phyloP scores from a whole-genome alignment of 1,284 basidiomycete genomes.

The Sanghuangporus weigelae region DNA sequence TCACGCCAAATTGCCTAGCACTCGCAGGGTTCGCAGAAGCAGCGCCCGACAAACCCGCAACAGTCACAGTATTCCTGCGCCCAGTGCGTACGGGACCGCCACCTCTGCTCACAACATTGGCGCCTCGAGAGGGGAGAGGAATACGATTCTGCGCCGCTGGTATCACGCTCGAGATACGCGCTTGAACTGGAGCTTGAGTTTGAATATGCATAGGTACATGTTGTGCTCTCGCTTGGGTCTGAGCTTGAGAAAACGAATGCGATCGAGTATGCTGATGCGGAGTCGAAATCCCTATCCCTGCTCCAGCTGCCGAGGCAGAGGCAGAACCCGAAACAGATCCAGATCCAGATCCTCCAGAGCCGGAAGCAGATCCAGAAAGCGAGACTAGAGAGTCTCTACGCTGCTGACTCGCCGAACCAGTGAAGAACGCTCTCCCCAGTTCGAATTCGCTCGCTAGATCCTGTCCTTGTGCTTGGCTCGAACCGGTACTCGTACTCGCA shows the following conservation, averaged over 20 bases:
- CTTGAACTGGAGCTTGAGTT: neutral
- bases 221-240: neutral
- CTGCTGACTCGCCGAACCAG: neutral
- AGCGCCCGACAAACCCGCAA: neutral
- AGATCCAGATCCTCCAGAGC: neutral
- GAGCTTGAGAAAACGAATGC: neutral
- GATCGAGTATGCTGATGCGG: neutral
- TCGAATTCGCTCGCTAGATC: neutral
- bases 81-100: neutral
- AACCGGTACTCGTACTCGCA: neutral
- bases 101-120: neutral
- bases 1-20: neutral
- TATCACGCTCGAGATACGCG: neutral
- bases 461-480: neutral
- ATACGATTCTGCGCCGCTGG: neutral
- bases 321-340: no score
- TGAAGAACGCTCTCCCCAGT: conserved; percentile 2
- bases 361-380: neutral
- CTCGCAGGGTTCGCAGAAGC: neutral
- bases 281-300: no score
- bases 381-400: neutral
- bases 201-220: neutral
- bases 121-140: neutral
- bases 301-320: no score
- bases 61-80: neutral